Conservation (phyloP, 495 filamentous ascomycete species). For the Daldinia childiae region DNA sequence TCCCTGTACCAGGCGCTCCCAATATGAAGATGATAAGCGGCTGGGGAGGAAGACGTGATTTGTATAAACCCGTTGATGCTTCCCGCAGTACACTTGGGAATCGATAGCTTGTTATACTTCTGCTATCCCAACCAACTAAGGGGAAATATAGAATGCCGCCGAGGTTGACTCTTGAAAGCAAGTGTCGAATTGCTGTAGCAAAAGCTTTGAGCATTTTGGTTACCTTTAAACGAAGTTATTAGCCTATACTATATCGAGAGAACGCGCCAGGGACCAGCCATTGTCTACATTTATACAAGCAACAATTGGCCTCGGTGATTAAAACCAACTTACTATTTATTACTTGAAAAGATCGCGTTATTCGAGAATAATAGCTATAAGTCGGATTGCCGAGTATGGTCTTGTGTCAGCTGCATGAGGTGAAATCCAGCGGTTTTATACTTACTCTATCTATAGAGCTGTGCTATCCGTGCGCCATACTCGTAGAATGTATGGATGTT, state of each 20-base stretch:
- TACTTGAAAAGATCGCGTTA: not conserved
- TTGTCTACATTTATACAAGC: not conserved
- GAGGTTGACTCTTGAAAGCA: not conserved
- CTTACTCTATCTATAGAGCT: not conserved
- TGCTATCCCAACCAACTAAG: not conserved
- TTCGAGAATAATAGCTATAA: not conserved
- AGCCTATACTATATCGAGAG: not conserved
- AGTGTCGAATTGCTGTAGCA: not conserved
- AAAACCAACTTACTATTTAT: not conserved
- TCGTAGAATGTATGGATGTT: not conserved
- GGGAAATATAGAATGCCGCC: not conserved
- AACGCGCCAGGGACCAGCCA: not conserved
- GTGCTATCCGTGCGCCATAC: not conserved
- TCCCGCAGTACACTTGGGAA: not conserved
- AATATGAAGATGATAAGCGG: conserved; percentile 56
- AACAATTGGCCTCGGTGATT: not conserved
- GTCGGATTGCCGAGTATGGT: not conserved
- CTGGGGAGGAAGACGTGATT: not conserved
- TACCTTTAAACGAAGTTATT: not conserved
- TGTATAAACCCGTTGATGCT: not conserved
- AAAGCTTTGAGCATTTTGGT: not conserved
- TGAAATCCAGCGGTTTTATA: not conserved
- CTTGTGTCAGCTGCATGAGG: not conserved
- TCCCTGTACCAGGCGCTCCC: conserved; percentile 65
- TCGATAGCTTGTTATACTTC: not conserved